Evolutionary conservation across 768 basidiomycete species (phyloP), one percentile per base, ranked within the genome.

Genomic region (Sporobolomyces phaffii): DNA sequence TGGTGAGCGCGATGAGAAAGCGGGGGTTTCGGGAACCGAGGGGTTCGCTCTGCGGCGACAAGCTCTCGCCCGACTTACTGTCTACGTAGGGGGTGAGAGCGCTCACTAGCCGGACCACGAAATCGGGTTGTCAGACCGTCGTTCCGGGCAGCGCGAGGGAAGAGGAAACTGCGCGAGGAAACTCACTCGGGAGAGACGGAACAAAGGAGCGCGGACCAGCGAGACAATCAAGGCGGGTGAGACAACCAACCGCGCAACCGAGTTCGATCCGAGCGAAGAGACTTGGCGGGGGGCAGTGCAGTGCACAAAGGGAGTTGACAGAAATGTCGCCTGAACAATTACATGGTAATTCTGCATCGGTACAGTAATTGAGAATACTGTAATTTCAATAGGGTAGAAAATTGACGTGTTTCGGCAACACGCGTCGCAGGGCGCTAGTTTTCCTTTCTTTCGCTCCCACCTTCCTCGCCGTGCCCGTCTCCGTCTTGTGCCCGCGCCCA

Each of bases 31-130:
- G n/a, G n/a, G n/a, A n/a, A n/a, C n/a, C n/a, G n/a, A n/a, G n/a
- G n/a, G n/a, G n/a, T n/a, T n/a, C n/a, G n/a, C n/a, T n/a, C n/a
- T n/a, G n/a, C n/a, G n/a, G n/a, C n/a, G n/a, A n/a, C n/a, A n/a
- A n/a, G n/a, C n/a, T n/a, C n/a, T n/a, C n/a, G n/a, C n/a, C n/a
- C 14, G 10, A 79, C 86, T 73, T 72, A 87, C 88, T 87, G 82
- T 91, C 89, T 77, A 92, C 87, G 79, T 91, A 94, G 82, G 87
- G 87, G 78, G 90, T 87, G 64, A 94, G 85, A 81, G 86, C 89
- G 75, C 89, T 87, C 90, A 92, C 91, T 58, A n/a, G n/a, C n/a
- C n/a, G n/a, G n/a, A n/a, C n/a, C n/a, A n/a, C n/a, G n/a, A n/a
- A n/a, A n/a, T n/a, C n/a, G n/a, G n/a, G n/a, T n/a, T n/a, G n/a